phyloP scores from a whole-genome alignment of 345 rosid species.

The Acer yangbiense region DNA sequence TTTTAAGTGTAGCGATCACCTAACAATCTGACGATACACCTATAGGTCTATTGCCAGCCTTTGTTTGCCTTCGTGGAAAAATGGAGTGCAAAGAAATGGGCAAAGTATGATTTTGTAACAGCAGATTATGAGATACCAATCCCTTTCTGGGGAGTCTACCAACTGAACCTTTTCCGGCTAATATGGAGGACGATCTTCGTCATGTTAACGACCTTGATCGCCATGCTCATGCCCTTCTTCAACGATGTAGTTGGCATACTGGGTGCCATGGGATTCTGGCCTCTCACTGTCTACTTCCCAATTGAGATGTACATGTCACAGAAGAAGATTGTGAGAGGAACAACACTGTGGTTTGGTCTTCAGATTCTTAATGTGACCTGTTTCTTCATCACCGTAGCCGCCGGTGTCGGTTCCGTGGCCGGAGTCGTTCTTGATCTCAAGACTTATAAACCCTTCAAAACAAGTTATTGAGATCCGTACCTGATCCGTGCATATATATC shows the following conservation, averaged over 20 bases:
- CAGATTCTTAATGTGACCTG: constrained; percentile 46
- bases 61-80: constrained; percentile 63
- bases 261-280: constrained; percentile 58
- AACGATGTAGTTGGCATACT: constrained; percentile 53
- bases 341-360: constrained; percentile 43
- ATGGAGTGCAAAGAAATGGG: constrained; percentile 49
- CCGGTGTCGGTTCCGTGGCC: constrained; percentile 55
- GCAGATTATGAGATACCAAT: constrained; percentile 45
- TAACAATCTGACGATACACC: not conserved
- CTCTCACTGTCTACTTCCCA: constrained; percentile 52
- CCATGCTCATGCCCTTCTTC: constrained; percentile 67
- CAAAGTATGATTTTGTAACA: constrained; percentile 43
- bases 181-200: constrained; percentile 58
- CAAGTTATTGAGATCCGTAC: not conserved
- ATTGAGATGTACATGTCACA: constrained; percentile 54
- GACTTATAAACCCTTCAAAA: no score
- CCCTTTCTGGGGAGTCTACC: constrained; percentile 43
- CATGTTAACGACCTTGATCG: constrained; percentile 40
- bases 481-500: not conserved
- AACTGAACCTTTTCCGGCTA: constrained; percentile 50
- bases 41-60: constrained; percentile 59
- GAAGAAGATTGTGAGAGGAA: constrained; percentile 38
- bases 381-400: constrained; percentile 37
- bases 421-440: constrained; percentile 40
- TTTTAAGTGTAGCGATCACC: not conserved